A percentile compares a stretch with the other conserved stretches of the same genome.
Evolutionary conservation across 2,329 filamentous ascomycete genomes (phyloP).

Genomic region (Aspergillus hortae): DNA sequence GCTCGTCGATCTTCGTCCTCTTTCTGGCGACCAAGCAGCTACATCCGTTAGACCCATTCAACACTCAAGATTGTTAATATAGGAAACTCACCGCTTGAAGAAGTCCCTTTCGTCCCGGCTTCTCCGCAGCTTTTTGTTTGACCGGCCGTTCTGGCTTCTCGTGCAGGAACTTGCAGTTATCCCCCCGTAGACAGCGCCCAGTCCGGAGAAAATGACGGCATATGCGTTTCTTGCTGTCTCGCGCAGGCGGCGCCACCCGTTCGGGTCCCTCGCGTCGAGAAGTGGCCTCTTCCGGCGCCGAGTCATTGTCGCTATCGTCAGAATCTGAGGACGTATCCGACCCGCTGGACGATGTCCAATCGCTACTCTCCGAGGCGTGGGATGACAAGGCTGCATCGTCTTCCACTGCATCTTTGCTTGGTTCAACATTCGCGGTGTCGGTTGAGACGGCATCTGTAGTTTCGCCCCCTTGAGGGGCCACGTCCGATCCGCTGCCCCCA

Average conservation of each 20-base stretch:
- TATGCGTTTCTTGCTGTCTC: conserved; percentile 28
- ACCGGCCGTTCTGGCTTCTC: conserved; percentile 27
- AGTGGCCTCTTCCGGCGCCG: conserved; percentile 40
- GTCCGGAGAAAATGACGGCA: conserved; percentile 42
- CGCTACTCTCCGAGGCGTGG: conserved; percentile 24
- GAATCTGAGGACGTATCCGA: conserved; percentile 25
- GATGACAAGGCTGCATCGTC: conserved; percentile 12
- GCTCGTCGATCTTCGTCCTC: conserved; percentile 40
- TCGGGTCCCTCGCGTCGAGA: conserved; percentile 40
- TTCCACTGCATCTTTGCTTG: background rate
- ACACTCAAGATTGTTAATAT: background rate
- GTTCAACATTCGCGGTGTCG: background rate
- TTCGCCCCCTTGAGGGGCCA: background rate
- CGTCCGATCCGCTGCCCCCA: background rate
- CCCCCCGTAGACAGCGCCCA: conserved; percentile 41
- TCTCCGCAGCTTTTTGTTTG: conserved; percentile 26
- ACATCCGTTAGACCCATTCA: conserved; percentile 7
- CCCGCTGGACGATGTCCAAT: conserved; percentile 40
- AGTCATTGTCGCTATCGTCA: conserved; percentile 28
- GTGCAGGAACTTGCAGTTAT: conserved; percentile 42
- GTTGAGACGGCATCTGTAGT: background rate
- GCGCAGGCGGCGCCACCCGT: conserved; percentile 36
- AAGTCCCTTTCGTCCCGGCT: conserved; percentile 38
- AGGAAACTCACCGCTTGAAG: conserved; percentile 37
- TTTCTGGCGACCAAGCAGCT: conserved; percentile 42